A percentile compares a stretch with the other conserved stretches of the same genome.
Conservation (phyloP, 2,329 filamentous ascomycete genomes). For the Dothistroma pini region DNA sequence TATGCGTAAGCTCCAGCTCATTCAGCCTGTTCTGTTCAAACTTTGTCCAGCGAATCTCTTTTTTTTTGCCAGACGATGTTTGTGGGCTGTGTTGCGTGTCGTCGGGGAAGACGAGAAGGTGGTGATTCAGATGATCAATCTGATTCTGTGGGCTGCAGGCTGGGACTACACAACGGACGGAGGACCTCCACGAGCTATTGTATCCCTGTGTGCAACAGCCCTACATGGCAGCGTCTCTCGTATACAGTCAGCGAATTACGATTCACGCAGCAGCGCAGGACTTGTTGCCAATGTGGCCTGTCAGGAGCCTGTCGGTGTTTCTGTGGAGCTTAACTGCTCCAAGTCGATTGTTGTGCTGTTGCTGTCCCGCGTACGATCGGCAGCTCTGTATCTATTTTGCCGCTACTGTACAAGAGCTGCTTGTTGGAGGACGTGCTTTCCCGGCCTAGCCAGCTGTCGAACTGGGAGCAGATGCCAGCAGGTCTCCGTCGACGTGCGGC, state of each 20-base stretch:
- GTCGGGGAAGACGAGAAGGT: not conserved
- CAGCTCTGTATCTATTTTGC: not conserved
- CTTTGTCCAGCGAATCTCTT: not conserved
- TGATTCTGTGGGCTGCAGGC: not conserved
- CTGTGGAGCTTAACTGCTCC: not conserved
- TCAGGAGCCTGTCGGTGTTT: not conserved
- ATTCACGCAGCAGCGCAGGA: not conserved
- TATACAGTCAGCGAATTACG: not conserved
- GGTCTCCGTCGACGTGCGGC: not conserved
- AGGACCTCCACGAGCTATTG: not conserved
- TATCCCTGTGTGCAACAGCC: not conserved
- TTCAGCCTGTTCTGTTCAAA: not conserved
- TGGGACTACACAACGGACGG: not conserved
- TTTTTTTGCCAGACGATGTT: not conserved
- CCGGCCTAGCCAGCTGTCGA: not conserved
- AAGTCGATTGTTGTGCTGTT: not conserved
- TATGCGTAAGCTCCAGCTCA: not conserved
- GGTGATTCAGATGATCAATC: not conserved
- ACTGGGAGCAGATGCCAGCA: not conserved
- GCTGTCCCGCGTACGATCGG: not conserved
- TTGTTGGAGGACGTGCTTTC: not conserved
- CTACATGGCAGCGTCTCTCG: not conserved
- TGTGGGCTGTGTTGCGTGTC: not conserved
- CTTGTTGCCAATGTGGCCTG: constrained; percentile 6
- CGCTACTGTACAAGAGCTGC: not conserved